Percentiles rank a stretch among this genome's conserved stretches.
These are phyloP conservation scores for Scedosporium boydii DNA, from an alignment of 2,329 filamentous ascomycete genomes.

Conservation along the genomic window DNA sequence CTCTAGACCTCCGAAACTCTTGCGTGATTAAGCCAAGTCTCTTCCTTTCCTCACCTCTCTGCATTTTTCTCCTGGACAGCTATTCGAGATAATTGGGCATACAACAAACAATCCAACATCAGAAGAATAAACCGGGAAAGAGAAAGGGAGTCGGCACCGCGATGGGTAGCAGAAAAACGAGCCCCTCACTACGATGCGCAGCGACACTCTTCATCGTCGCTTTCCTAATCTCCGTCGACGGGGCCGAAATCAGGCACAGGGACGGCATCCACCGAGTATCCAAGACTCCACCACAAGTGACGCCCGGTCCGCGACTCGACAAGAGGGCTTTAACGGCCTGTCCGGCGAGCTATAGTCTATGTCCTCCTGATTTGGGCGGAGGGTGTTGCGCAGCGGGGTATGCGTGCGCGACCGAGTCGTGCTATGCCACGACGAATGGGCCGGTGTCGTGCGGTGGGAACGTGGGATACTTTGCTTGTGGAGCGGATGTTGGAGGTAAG, in stretches of 20 bases:
- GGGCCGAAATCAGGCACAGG: slow-evolving; percentile 3
- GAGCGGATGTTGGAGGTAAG: slow-evolving; percentile 22
- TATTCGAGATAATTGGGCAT: too few relatives aligned
- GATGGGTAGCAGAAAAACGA: too few relatives aligned
- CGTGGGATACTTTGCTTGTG: slow-evolving; percentile 31
- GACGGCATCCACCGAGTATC: slow-evolving; percentile 2
- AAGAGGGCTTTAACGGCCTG: slow-evolving; percentile 1
- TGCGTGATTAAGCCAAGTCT: too few relatives aligned
- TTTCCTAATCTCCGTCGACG: neutral
- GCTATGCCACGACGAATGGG: slow-evolving; percentile 34
- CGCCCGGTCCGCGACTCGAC: neutral
- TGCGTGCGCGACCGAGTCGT: slow-evolving; percentile 36
- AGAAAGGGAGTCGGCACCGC: too few relatives aligned
- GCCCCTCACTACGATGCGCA: neutral
- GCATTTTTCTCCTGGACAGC: too few relatives aligned
- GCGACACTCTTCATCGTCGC: neutral
- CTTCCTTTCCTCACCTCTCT: too few relatives aligned
- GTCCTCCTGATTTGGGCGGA: slow-evolving; percentile 29
- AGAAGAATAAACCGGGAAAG: too few relatives aligned
- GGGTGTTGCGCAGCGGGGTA: slow-evolving; percentile 40
- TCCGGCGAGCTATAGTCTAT: slow-evolving; percentile 14
- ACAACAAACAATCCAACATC: too few relatives aligned
- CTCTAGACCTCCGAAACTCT: too few relatives aligned
- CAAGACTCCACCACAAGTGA: neutral
- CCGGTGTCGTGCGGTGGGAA: slow-evolving; percentile 27